Conservation (phyloP, 1,284 basidiomycete genomes). For the Inonotus hispidus region DNA sequence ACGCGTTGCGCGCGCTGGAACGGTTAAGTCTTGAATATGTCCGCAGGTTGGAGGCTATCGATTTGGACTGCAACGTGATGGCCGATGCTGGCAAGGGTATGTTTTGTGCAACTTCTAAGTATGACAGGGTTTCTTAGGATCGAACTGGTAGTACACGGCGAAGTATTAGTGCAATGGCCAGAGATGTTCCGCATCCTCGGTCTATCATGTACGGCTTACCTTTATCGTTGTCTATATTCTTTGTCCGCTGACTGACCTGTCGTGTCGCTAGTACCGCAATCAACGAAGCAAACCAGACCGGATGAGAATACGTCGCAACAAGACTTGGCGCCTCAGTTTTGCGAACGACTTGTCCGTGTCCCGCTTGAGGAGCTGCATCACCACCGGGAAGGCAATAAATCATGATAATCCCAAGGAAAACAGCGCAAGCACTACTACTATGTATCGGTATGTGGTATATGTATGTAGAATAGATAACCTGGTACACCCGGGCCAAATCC, state of each 20-base stretch:
- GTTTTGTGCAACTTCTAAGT: background rate
- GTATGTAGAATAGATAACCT: background rate
- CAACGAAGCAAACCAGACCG: conserved; percentile 33
- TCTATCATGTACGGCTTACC: conserved; percentile 50
- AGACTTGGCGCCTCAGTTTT: conserved; percentile 24
- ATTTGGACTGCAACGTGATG: conserved; percentile 69
- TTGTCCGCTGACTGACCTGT: background rate
- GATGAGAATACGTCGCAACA: conserved; percentile 23
- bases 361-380: conserved; percentile 52
- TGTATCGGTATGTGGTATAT: conserved; percentile 9
- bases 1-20: conserved; percentile 69
- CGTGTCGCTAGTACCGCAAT: background rate
- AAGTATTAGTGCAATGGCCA: conserved; percentile 75
- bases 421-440: background rate
- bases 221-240: background rate
- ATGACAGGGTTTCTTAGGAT: conserved; percentile 8
- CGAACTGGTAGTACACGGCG: conserved; percentile 53
- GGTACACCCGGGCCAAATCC: background rate
- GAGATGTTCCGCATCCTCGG: conserved; percentile 73
- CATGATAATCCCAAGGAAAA: conserved; percentile 10
- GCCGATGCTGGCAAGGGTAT: conserved; percentile 66
- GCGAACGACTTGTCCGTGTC: conserved; percentile 52
- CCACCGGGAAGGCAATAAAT: conserved; percentile 21
- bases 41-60: conserved; percentile 60
- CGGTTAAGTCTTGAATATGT: conserved; percentile 56